Conservation (phyloP, 129 eudicot genomes). For the Ambrosia trifida region DNA sequence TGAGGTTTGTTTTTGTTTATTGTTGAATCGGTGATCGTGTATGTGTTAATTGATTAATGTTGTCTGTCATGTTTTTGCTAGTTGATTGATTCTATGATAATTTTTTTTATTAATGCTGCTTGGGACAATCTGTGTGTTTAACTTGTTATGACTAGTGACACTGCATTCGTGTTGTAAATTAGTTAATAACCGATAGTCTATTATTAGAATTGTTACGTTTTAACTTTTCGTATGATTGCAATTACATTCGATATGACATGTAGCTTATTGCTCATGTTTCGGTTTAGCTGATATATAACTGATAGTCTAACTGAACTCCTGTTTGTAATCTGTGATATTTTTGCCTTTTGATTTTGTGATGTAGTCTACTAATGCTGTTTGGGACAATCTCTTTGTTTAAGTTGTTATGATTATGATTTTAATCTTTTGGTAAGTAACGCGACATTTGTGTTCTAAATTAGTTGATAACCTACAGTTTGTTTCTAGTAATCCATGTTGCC, state of each 20-base stretch:
- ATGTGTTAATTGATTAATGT: slow-evolving; percentile 6
- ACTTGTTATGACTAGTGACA: slow-evolving; percentile 9
- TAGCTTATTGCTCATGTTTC: background rate
- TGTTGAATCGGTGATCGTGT: no score
- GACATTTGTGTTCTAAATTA: background rate
- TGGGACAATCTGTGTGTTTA: slow-evolving; percentile 17
- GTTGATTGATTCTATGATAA: slow-evolving; percentile 2
- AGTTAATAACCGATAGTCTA: slow-evolving; percentile 6
- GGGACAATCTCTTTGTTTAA: slow-evolving; percentile 17
- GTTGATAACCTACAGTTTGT: slow-evolving; percentile 7
- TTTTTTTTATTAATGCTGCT: background rate
- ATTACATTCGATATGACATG: background rate
- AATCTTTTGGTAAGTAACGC: background rate
- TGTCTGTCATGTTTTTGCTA: background rate
- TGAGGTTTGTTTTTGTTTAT: slow-evolving; percentile 50
- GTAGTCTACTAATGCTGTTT: background rate
- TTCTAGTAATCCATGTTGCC: background rate
- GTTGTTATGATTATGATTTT: slow-evolving; percentile 19
- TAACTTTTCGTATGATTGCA: background rate
- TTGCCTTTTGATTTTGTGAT: background rate
- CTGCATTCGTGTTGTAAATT: slow-evolving; percentile 2
- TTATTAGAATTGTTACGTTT: background rate
- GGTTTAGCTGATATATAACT: background rate
- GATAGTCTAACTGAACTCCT: background rate
- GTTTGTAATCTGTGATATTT: background rate